Evolutionary conservation across 2,329 filamentous ascomycete genomes (phyloP), one percentile per base, ranked within the genome.

Genomic region (Cladosporium sp.): DNA sequence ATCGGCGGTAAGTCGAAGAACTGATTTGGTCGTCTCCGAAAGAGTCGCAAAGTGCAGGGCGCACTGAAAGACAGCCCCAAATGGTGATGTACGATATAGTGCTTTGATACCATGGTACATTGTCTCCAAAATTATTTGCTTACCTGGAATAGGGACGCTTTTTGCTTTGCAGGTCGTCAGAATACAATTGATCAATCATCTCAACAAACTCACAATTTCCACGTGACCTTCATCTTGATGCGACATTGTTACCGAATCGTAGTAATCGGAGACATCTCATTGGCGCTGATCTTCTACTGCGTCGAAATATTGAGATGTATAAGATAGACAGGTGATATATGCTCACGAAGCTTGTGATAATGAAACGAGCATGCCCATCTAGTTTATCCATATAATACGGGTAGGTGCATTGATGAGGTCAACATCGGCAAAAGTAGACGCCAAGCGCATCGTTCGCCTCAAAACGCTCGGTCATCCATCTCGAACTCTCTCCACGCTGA

Each of bases 361-460:
- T 5, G n/a, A 13, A 46, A 46, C 7, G 8, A 46, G n/a, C 39
- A 46, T 21, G 13, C 21, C 3, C n/a, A 46, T 13, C 2, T 23
- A 21, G 10, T 13, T 46, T n/a, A 46, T 4, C 11, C n/a, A n/a
- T 11, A 23, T 18, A 32, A 21, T 1, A 54, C 26, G 32, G 18
- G n/a, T 54, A 5, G 26, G 6, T 2, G 18, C 32, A 13, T 23
- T 8, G n/a, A 54, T 54, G 51, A 32, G 51, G 26, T 54, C 51
- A 54, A 53, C 23, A n/a, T 21, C 51, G 16, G n/a, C 30, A 54
- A 28, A 30, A 54, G 26, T 30, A 54, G 16, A 30, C 11, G 51
- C 51, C 51, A 54, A 54, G 51, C 51, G n/a, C 39, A 46, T 46
- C 39, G 39, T 46, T 46, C 39, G n/a, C 39, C 39, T 46, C 39